Base-by-base conservation (phyloP, 1,284 basidiomycete species). In the Fomitopsis schrenkii region DNA sequence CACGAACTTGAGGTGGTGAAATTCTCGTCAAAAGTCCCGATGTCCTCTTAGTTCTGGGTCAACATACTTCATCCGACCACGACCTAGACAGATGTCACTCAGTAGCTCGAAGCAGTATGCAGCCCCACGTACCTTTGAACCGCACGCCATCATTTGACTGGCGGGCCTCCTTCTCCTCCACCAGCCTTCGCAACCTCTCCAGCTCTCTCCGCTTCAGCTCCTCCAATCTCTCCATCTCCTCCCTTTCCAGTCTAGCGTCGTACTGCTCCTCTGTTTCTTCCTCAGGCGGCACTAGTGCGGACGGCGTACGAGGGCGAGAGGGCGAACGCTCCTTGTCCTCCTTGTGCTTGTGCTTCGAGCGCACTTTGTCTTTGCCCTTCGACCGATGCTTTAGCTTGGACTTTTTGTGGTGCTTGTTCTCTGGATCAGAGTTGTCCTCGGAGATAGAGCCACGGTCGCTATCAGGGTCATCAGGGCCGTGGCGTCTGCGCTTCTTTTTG, bases 161-260 rank as follows among this genome's bases (percentile, higher is more conserved):
- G 35, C 66, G 56, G 22, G 72, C 62, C 17, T 80, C 74, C 53
- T n/a, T 33, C n/a, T 75, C 70, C 44, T 80, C 77, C 57, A 77
- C 72, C 33, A 70, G 70, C 58, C 75, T 72, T 62, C 79, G 81
- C 50, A 88, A 70, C 52, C 78, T 73, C 64, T 83, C 79, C 36
- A 90, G 70, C 61, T 87, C 82, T 48, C 69, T 73, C 64, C 72
- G 78, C 59, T 77, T 78, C 36, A 75, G 78, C 6, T 73, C 76
- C 64, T 80, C 85, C 0, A 83, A 64, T 33, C 87, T 76, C 66
- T 87, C 86, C 33, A 80, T 80, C 72, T 91, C 88, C 71, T 91
- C 90, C 40, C 85, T 76, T 68, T 90, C 89, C 50, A 91, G 69
- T 45, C 89, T 76, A 0, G 84, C 84, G 69, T 90, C 90, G 66